Conservation (phyloP, 306 rosid species). For the Nissolia schottii region DNA sequence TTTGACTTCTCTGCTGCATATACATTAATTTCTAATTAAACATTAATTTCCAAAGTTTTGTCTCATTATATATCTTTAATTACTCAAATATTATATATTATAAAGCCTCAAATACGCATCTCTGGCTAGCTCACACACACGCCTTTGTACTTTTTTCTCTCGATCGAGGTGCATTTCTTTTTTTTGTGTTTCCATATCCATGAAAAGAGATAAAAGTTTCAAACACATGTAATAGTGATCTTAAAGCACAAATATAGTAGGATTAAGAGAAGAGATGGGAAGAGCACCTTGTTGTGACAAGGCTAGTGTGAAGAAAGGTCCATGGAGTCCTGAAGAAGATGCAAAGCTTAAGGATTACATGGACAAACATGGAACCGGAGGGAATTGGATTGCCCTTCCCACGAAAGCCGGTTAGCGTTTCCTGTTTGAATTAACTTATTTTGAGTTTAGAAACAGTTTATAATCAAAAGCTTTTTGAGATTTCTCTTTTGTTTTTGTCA, state of each 20-base stretch:
- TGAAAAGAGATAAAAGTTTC: too few species aligned
- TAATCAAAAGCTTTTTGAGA: too few species aligned
- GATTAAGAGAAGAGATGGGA: conserved; percentile 39
- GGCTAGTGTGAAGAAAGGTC: conserved; percentile 74
- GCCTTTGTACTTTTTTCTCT: neutral
- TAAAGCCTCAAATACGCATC: neutral
- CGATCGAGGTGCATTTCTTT: too few species aligned
- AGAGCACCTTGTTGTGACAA: conserved; percentile 85
- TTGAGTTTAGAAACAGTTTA: too few species aligned
- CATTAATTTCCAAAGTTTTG: conserved; percentile 2
- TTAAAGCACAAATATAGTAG: neutral
- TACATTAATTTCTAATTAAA: conserved; percentile 17
- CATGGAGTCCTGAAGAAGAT: conserved; percentile 88
- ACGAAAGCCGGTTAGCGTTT: conserved; percentile 51
- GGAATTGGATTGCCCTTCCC: conserved; percentile 81
- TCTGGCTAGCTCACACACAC: neutral
- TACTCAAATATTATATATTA: neutral
- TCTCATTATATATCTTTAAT: conserved; percentile 7
- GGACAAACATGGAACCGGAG: conserved; percentile 61
- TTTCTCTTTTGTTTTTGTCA: neutral
- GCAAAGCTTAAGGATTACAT: conserved; percentile 55
- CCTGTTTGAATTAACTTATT: too few species aligned
- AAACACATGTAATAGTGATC: neutral
- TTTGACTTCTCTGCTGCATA: conserved; percentile 45
- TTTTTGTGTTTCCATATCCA: too few species aligned